A percentile compares a stretch with the other conserved stretches of the same genome.
These are phyloP conservation scores for Dalbergia cultrata DNA, from an alignment of 306 rosid species.

Conservation along the genomic window DNA sequence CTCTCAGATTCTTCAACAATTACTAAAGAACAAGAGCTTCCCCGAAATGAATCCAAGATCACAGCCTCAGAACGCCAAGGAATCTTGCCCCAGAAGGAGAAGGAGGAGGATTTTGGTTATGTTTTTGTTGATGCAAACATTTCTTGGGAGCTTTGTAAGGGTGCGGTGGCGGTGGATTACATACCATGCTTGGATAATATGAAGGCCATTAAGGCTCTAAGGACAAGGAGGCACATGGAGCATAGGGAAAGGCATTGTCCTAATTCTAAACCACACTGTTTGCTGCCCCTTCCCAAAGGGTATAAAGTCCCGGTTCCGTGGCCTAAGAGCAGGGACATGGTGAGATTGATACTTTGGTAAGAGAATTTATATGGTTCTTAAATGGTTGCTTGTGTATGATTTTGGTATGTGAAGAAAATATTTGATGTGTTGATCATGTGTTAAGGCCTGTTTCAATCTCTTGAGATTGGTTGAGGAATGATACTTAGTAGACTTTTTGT, in stretches of 20 bases:
- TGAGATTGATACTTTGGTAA: conserved; percentile 85
- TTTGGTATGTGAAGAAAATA: not conserved
- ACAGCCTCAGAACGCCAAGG: conserved; percentile 17
- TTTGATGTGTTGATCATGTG: conserved; percentile 9
- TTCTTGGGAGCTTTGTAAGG: conserved; percentile 74
- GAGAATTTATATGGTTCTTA: conserved; percentile 45
- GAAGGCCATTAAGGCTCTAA: conserved; percentile 74
- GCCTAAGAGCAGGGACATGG: conserved; percentile 99
- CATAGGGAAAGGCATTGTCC: conserved; percentile 97
- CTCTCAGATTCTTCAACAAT: not conserved
- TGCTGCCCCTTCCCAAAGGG: conserved; percentile 77
- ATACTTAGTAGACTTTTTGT: not conserved
- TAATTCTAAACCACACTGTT: conserved; percentile 55
- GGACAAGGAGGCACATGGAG: conserved; percentile 86
- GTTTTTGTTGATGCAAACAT: not conserved
- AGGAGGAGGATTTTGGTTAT: conserved; percentile 1
- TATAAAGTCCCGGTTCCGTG: conserved; percentile 76
- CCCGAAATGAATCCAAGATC: conserved; percentile 21
- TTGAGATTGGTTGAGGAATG: not conserved
- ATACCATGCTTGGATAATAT: conserved; percentile 91
- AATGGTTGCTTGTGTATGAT: conserved; percentile 28
- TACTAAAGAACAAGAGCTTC: not conserved
- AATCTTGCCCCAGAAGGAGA: conserved; percentile 33
- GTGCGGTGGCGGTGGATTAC: conserved; percentile 57
- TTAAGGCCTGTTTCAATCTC: not conserved